Evolutionary conservation across 495 filamentous ascomycete species (phyloP).

Genomic region (Poronia punctata): DNA sequence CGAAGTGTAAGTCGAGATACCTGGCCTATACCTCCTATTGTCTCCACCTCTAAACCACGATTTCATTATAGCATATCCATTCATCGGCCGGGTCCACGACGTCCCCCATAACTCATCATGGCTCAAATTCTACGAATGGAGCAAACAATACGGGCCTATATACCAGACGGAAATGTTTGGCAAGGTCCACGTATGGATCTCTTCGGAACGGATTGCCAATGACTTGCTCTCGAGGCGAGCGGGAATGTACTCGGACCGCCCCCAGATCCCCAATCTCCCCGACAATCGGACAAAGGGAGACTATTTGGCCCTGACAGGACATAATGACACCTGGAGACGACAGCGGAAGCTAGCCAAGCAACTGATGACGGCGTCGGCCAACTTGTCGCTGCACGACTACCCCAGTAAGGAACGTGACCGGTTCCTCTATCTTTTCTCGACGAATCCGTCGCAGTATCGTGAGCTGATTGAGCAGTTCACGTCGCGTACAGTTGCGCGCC

Average conservation of each 20-base stretch:
- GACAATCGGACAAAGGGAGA: slow-evolving; percentile 50
- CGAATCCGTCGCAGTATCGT: slow-evolving; percentile 39
- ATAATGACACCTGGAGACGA: slow-evolving; percentile 50
- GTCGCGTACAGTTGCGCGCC: slow-evolving; percentile 48
- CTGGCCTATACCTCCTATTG: neutral
- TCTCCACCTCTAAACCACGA: too few species aligned
- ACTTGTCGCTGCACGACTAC: slow-evolving; percentile 41
- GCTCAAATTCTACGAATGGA: slow-evolving; percentile 57
- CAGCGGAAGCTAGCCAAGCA: slow-evolving; percentile 53
- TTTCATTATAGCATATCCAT: too few species aligned
- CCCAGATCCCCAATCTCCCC: slow-evolving; percentile 44
- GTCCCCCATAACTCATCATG: slow-evolving; percentile 44
- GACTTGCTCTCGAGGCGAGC: slow-evolving; percentile 55
- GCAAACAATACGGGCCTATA: slow-evolving; percentile 54
- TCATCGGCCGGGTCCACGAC: slow-evolving; percentile 54
- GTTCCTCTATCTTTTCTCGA: slow-evolving; percentile 40
- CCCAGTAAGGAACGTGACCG: slow-evolving; percentile 48
- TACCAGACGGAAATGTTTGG: slow-evolving; percentile 54
- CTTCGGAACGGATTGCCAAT: slow-evolving; percentile 47
- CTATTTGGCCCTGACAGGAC: slow-evolving; percentile 48
- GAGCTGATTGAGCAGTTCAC: slow-evolving; percentile 54
- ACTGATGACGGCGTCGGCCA: slow-evolving; percentile 44
- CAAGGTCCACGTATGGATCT: slow-evolving; percentile 52
- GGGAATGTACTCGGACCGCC: slow-evolving; percentile 56
- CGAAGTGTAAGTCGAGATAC: slow-evolving; percentile 20